Evolutionary conservation across 73 alveolate species (phyloP).

Genomic region (Paramecium sonneborni): DNA sequence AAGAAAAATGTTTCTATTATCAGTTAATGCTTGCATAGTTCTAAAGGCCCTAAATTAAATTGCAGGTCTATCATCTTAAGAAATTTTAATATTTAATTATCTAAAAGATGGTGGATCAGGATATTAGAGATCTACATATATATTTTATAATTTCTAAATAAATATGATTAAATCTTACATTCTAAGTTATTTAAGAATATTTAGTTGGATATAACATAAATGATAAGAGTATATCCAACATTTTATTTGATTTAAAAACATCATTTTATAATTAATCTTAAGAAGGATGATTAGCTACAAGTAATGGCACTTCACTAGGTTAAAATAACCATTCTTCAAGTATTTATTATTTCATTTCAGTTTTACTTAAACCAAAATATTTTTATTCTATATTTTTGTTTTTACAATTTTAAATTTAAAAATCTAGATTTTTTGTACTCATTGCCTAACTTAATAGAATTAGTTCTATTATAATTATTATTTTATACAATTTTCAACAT

Average conservation of each 20-base stretch:
- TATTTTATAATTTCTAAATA: conserved; percentile 12
- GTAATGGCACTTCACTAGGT: conserved; percentile 32
- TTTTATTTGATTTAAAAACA: background rate
- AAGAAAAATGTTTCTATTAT: conserved; percentile 25
- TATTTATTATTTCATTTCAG: conserved; percentile 22
- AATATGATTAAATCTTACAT: background rate
- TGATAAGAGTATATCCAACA: background rate
- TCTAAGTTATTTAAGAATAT: background rate
- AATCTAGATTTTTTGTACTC: background rate
- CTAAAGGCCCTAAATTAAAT: conserved; percentile 39
- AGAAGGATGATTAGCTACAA: background rate
- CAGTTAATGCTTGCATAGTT: conserved; percentile 47
- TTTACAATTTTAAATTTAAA: background rate
- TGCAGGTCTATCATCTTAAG: background rate
- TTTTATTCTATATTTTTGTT: background rate
- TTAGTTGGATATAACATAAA: conserved; percentile 8
- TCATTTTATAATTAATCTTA: background rate
- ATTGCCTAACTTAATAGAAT: background rate
- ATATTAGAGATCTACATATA: background rate
- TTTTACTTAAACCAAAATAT: background rate
- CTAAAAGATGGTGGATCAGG: conserved; percentile 30
- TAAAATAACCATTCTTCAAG: conserved; percentile 42
- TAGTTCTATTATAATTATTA: background rate
- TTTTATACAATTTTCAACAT: conserved; percentile 14
- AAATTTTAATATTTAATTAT: background rate